phyloP scores from a whole-genome alignment of 1,284 basidiomycete species.

The Porodaedalea pini region DNA sequence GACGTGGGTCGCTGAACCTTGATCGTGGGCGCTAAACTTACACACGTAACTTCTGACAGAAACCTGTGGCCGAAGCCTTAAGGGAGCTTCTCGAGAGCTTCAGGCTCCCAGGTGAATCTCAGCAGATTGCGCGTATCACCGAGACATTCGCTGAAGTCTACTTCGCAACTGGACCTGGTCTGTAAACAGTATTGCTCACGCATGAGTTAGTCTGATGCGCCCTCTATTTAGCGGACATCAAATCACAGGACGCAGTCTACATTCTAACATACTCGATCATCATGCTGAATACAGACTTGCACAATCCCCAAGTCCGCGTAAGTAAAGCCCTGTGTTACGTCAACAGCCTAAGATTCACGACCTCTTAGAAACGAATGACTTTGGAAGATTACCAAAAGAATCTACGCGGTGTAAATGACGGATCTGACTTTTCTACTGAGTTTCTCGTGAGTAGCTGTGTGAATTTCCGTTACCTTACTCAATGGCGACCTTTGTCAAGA shows the following conservation, averaged over 20 bases:
- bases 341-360: slow-evolving; percentile 20
- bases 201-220: not conserved
- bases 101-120: slow-evolving; percentile 91
- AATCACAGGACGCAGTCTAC: slow-evolving; percentile 90
- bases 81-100: slow-evolving; percentile 93
- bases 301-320: slow-evolving; percentile 93
- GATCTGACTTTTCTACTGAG: slow-evolving; percentile 78
- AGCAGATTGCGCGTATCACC: slow-evolving; percentile 93
- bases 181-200: slow-evolving; percentile 23
- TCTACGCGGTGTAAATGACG: slow-evolving; percentile 89
- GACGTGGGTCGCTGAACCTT: slow-evolving; percentile 51
- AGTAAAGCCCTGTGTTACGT: slow-evolving; percentile 28
- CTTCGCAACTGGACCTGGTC: slow-evolving; percentile 81
- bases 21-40: slow-evolving; percentile 1
- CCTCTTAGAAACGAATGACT: slow-evolving; percentile 85
- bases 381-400: slow-evolving; percentile 94
- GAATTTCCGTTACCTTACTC: not conserved
- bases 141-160: slow-evolving; percentile 93
- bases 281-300: slow-evolving; percentile 97
- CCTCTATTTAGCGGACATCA: slow-evolving; percentile 70
- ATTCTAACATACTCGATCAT: slow-evolving; percentile 95
- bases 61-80: slow-evolving; percentile 93
- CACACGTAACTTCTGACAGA: slow-evolving; percentile 44
- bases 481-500: slow-evolving; percentile 41
- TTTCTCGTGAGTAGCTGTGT: slow-evolving; percentile 64